Evolutionary conservation across 768 basidiomycete genomes (phyloP).

Genomic region (Leccinellum luteum): DNA sequence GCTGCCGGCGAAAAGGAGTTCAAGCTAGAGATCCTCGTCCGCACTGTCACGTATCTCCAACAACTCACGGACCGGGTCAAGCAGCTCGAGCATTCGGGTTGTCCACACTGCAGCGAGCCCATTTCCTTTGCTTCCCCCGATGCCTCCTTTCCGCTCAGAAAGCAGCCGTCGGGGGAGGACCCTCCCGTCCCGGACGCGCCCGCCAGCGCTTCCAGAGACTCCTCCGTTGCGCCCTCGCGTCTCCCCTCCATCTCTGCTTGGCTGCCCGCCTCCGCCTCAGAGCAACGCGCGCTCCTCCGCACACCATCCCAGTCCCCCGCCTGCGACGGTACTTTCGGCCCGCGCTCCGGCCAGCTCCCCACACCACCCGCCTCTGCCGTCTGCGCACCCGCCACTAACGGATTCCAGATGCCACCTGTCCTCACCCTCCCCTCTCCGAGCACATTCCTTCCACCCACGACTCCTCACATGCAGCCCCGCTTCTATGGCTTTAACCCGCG

Average conservation of each 20-base stretch:
- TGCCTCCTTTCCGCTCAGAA: not conserved
- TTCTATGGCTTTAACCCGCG: constrained; percentile 22
- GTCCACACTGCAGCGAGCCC: constrained; percentile 21
- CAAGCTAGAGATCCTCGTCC: constrained; percentile 86
- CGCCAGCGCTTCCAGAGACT: not conserved
- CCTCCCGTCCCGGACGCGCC: not conserved
- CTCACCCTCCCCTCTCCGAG: constrained; percentile 40
- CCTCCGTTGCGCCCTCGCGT: constrained; percentile 30
- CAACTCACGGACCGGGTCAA: constrained; percentile 59
- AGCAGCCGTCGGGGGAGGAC: not conserved
- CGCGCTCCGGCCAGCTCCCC: constrained; percentile 37
- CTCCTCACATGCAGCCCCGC: constrained; percentile 17
- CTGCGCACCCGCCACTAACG: constrained; percentile 40
- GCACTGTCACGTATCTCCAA: constrained; percentile 77
- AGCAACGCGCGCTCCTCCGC: constrained; percentile 33
- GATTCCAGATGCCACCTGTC: constrained; percentile 37
- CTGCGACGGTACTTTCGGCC: constrained; percentile 28
- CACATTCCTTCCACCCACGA: constrained; percentile 14
- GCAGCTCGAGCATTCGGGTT: constrained; percentile 37
- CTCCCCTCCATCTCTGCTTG: constrained; percentile 71
- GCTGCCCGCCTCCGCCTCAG: constrained; percentile 40
- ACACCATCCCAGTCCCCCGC: constrained; percentile 33
- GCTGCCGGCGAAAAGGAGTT: constrained; percentile 75
- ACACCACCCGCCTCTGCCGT: constrained; percentile 58
- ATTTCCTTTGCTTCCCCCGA: constrained; percentile 10